Evolutionary conservation across 2,329 filamentous ascomycete genomes (phyloP).

Genomic region (Rutstroemia sydowiana): DNA sequence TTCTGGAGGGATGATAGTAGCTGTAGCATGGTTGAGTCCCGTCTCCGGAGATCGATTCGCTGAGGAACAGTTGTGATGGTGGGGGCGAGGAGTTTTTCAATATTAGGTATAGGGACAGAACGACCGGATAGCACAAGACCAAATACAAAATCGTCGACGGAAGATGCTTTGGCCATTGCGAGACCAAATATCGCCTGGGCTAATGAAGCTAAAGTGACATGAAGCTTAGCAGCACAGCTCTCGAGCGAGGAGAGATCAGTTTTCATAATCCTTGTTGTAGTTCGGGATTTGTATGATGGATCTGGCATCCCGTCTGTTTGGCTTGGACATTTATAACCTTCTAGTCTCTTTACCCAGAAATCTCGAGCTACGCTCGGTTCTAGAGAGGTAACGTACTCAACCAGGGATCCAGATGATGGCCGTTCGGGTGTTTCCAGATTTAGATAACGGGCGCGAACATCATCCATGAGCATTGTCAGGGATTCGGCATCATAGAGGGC

Average conservation of each 20-base stretch:
- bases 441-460: background rate
- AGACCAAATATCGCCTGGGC: slow-evolving; percentile 34
- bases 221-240: slow-evolving; percentile 30
- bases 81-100: slow-evolving; percentile 36
- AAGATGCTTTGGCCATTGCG: slow-evolving; percentile 32
- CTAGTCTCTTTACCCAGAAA: slow-evolving; percentile 1
- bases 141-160: slow-evolving; percentile 34
- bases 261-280: background rate
- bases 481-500: slow-evolving; percentile 40
- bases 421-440: background rate
- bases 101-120: slow-evolving; percentile 31
- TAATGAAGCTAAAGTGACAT: slow-evolving; percentile 17
- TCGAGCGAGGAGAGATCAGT: background rate
- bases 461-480: background rate
- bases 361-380: background rate
- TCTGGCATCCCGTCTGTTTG: background rate
- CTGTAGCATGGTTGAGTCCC: background rate
- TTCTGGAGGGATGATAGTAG: slow-evolving; percentile 1
- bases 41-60: slow-evolving; percentile 23
- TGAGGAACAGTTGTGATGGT: slow-evolving; percentile 37
- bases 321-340: background rate
- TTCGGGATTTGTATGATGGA: background rate
- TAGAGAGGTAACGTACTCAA: background rate
- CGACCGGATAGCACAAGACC: slow-evolving; percentile 37
- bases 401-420: background rate